A percentile compares a stretch with the other conserved stretches of the same genome.
These are phyloP conservation scores for Zanthoxylum bungeanum DNA, from an alignment of 345 rosid genomes.

Conservation along the genomic window DNA sequence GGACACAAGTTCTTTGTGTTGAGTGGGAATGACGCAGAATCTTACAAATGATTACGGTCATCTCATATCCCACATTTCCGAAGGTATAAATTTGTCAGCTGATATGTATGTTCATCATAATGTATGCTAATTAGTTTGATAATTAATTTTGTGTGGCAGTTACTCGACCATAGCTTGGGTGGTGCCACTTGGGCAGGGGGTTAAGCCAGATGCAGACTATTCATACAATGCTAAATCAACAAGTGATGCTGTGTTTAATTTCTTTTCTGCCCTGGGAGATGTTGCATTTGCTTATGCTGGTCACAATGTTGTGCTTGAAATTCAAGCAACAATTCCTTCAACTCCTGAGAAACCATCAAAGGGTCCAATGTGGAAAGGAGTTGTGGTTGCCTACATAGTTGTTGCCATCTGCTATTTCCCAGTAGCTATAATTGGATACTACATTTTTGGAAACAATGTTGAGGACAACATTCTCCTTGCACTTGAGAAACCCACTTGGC, in stretches of 20 bases:
- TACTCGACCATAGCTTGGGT: slow-evolving; percentile 78
- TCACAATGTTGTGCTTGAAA: slow-evolving; percentile 81
- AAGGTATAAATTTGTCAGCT: no score
- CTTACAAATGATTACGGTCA: no score
- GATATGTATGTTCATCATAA: no score
- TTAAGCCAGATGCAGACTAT: slow-evolving; percentile 49
- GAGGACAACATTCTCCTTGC: slow-evolving; percentile 71
- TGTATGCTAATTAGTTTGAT: background rate
- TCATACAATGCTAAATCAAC: slow-evolving; percentile 36
- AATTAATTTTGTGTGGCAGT: slow-evolving; percentile 30
- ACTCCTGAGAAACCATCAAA: slow-evolving; percentile 82
- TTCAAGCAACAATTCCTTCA: slow-evolving; percentile 90
- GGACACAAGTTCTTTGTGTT: no score
- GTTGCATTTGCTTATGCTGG: slow-evolving; percentile 85
- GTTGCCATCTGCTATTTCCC: slow-evolving; percentile 85
- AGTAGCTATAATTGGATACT: slow-evolving; percentile 67
- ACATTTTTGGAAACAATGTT: slow-evolving; percentile 49
- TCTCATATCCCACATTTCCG: no score
- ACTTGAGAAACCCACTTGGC: slow-evolving; percentile 62
- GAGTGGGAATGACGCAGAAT: no score
- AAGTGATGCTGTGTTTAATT: slow-evolving; percentile 40
- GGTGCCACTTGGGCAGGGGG: slow-evolving; percentile 43
- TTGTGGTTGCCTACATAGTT: slow-evolving; percentile 54
- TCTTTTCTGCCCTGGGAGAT: slow-evolving; percentile 75
- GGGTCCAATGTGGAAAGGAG: slow-evolving; percentile 86